Conservation (phyloP, 768 basidiomycete species). For the Termitomyces sp. region DNA sequence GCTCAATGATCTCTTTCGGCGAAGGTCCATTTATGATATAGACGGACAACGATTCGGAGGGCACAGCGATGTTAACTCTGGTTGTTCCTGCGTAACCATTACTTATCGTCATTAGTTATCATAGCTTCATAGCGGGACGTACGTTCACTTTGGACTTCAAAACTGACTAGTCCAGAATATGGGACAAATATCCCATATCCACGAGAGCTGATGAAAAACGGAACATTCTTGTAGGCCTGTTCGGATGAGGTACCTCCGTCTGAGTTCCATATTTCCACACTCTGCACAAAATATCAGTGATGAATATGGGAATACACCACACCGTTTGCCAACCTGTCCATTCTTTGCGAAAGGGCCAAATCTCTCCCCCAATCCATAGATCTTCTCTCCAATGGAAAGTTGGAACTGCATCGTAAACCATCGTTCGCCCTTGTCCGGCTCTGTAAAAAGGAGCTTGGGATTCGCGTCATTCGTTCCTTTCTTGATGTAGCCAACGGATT, state of each 20-base stretch:
- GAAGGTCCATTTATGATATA: conserved; percentile 38
- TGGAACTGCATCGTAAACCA: conserved; percentile 33
- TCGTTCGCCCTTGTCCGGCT: conserved; percentile 21
- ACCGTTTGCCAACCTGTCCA: conserved; percentile 26
- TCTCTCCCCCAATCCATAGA: conserved; percentile 44
- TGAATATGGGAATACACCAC: neutral
- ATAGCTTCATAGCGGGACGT: conserved; percentile 17
- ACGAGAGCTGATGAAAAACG: conserved; percentile 33
- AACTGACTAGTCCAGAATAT: conserved; percentile 41
- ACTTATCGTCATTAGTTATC: neutral
- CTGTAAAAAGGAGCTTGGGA: conserved; percentile 17
- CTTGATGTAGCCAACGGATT: conserved; percentile 28
- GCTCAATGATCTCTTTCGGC: conserved; percentile 25
- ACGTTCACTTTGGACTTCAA: conserved; percentile 40
- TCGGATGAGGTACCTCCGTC: conserved; percentile 41
- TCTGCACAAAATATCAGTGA: conserved; percentile 10
- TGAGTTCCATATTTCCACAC: conserved; percentile 40
- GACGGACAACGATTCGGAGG: conserved; percentile 35
- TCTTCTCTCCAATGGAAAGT: conserved; percentile 37
- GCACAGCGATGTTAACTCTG: conserved; percentile 31
- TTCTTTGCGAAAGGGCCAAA: conserved; percentile 48
- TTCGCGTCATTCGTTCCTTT: conserved; percentile 15
- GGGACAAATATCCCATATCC: conserved; percentile 48
- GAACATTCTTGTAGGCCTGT: conserved; percentile 31
- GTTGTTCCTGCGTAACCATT: conserved; percentile 17